Conservation (phyloP, 2,329 filamentous ascomycete species). For the Aspergillus spinulosporus region DNA sequence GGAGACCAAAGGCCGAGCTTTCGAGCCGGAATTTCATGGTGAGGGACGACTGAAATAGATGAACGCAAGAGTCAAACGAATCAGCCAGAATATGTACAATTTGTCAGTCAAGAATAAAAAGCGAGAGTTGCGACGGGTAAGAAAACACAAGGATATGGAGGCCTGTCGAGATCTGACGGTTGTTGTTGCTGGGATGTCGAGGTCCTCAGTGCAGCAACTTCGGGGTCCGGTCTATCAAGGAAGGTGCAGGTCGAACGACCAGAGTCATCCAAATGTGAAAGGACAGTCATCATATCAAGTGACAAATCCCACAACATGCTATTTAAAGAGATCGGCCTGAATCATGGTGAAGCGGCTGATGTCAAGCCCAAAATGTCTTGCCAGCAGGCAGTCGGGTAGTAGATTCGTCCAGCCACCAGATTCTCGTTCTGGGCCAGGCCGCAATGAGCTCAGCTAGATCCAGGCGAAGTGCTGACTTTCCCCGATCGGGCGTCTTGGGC, state of each 20-base stretch:
- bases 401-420: slow-evolving; percentile 23
- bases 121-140: background rate
- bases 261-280: background rate
- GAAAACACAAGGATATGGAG: slow-evolving; percentile 1
- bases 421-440: background rate
- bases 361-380: background rate
- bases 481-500: slow-evolving; percentile 9
- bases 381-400: background rate
- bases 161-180: background rate
- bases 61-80: slow-evolving; percentile 10
- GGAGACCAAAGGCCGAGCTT: slow-evolving; percentile 29
- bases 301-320: background rate
- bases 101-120: slow-evolving; percentile 1
- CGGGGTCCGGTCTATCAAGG: slow-evolving; percentile 2
- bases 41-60: slow-evolving; percentile 8
- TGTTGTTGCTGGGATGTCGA: background rate
- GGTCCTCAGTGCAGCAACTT: background rate
- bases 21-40: slow-evolving; percentile 36
- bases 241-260: slow-evolving; percentile 10
- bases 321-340: slow-evolving; percentile 11
- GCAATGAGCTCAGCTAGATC: background rate
- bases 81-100: background rate
- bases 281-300: background rate
- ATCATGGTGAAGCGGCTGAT: background rate
- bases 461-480: too few relatives aligned